phyloP scores from a whole-genome alignment of 2,329 filamentous ascomycete genomes.

The Trichoderma simmonsii region DNA sequence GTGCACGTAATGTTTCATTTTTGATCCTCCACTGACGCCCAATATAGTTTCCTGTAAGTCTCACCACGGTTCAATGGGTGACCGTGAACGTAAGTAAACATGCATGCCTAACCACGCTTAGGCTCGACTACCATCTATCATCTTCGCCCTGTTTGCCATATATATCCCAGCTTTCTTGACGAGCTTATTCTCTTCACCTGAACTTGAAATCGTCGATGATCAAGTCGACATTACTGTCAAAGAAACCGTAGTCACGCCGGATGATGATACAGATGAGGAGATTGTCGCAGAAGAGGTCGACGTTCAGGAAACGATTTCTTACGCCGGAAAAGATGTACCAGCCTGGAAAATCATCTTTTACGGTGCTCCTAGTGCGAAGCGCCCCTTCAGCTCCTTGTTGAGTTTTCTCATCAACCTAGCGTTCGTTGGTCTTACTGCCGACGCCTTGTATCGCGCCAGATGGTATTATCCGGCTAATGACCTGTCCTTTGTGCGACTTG shows the following conservation, averaged over 20 bases:
- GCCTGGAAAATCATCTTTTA: slow-evolving; percentile 66
- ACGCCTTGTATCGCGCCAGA: slow-evolving; percentile 73
- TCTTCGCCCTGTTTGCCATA: slow-evolving; percentile 62
- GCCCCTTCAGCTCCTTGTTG: slow-evolving; percentile 59
- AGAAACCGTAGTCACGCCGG: slow-evolving; percentile 39
- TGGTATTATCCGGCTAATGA: slow-evolving; percentile 68
- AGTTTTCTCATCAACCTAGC: slow-evolving; percentile 71
- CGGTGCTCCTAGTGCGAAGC: slow-evolving; percentile 73
- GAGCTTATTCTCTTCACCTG: slow-evolving; percentile 54
- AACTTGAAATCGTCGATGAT: slow-evolving; percentile 58
- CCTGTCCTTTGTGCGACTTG: slow-evolving; percentile 80
- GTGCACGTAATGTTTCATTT: not conserved
- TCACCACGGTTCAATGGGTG: not conserved
- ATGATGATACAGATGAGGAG: slow-evolving; percentile 31
- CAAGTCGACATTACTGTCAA: slow-evolving; percentile 55
- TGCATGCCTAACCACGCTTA: slow-evolving; percentile 23
- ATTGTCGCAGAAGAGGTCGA: slow-evolving; percentile 52
- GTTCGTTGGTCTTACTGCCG: slow-evolving; percentile 66
- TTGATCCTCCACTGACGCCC: slow-evolving; percentile 20
- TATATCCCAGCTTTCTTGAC: slow-evolving; percentile 63
- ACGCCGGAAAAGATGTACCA: slow-evolving; percentile 55
- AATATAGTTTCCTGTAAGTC: slow-evolving; percentile 37
- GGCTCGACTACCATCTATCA: slow-evolving; percentile 47
- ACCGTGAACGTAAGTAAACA: slow-evolving; percentile 8
- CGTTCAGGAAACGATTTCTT: slow-evolving; percentile 59